Evolutionary conservation across 1,284 basidiomycete species (phyloP).

Genomic region (Trichosporon ovoides): DNA sequence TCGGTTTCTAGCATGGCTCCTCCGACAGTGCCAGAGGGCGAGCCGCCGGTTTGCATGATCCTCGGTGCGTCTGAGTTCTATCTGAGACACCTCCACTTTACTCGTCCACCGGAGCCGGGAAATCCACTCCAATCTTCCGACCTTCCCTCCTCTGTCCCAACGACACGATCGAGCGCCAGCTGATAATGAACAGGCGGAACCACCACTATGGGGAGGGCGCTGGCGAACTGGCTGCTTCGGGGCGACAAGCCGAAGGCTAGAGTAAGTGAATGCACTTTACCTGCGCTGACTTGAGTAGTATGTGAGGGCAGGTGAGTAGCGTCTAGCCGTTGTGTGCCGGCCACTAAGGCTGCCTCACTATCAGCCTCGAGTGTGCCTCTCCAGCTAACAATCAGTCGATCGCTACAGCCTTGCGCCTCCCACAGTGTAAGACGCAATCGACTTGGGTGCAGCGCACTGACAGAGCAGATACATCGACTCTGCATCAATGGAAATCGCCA

Average conservation of each 20-base stretch:
- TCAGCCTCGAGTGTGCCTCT: too few species aligned
- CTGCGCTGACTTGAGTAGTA: constrained; percentile 54
- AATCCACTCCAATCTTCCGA: neutral
- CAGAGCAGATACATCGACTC: constrained; percentile 66
- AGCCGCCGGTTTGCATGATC: constrained; percentile 2
- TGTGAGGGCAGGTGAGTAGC: constrained; percentile 59
- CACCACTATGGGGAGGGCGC: constrained; percentile 32
- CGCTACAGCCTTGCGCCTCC: constrained; percentile 76
- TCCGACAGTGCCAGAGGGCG: neutral
- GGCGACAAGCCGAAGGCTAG: constrained; percentile 16
- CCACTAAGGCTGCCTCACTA: constrained; percentile 54
- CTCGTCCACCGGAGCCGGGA: neutral
- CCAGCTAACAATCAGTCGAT: constrained; percentile 59
- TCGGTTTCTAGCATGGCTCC: neutral
- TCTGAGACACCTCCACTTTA: neutral
- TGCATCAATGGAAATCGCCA: constrained; percentile 61
- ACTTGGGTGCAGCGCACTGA: neutral
- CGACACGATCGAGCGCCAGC: neutral
- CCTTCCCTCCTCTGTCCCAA: neutral
- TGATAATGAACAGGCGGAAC: constrained; percentile 31
- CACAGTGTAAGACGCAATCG: constrained; percentile 61
- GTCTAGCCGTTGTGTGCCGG: neutral
- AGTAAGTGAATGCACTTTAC: constrained; percentile 7
- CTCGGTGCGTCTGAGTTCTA: neutral
- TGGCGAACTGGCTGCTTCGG: constrained; percentile 31